phyloP scores from a whole-genome alignment of 768 basidiomycete species.

The Leccinum longicurvipes region DNA sequence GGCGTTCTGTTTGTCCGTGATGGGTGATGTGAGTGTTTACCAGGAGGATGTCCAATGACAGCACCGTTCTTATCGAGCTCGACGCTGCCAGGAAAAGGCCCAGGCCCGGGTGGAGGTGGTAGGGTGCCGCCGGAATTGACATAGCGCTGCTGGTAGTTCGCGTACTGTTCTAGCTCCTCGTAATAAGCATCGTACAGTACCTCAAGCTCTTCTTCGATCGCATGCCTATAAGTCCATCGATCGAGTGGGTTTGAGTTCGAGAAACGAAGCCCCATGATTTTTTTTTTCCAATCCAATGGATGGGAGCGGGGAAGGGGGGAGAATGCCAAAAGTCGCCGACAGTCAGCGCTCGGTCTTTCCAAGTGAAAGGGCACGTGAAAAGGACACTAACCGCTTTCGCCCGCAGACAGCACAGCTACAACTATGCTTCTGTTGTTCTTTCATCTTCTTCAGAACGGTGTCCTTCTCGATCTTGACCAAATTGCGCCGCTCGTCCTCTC shows the following conservation, averaged over 20 bases:
- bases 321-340: conserved; percentile 22
- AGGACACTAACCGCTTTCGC: conserved; percentile 79
- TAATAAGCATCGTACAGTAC: conserved; percentile 99
- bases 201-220: conserved; percentile 99
- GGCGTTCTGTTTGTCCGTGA: conserved; percentile 34
- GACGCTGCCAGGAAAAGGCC: conserved; percentile 97
- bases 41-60: conserved; percentile 43
- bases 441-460: conserved; percentile 97
- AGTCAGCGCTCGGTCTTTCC: conserved; percentile 20
- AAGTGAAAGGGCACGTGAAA: conserved; percentile 24
- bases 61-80: conserved; percentile 91
- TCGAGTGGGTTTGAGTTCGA: conserved; percentile 13
- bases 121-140: conserved; percentile 85
- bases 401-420: conserved; percentile 97
- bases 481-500: conserved; percentile 84
- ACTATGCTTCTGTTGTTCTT: conserved; percentile 96
- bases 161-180: conserved; percentile 99
- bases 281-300: conserved; percentile 22
- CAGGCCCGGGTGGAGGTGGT: conserved; percentile 91
- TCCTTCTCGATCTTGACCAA: conserved; percentile 98
- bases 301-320: conserved; percentile 13
- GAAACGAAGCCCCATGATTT: conserved; percentile 1
- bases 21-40: conserved; percentile 36
- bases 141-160: conserved; percentile 95
- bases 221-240: conserved; percentile 55